Conservation (phyloP, 371 early-diverging fungal species). For the Mucor racemosus region DNA sequence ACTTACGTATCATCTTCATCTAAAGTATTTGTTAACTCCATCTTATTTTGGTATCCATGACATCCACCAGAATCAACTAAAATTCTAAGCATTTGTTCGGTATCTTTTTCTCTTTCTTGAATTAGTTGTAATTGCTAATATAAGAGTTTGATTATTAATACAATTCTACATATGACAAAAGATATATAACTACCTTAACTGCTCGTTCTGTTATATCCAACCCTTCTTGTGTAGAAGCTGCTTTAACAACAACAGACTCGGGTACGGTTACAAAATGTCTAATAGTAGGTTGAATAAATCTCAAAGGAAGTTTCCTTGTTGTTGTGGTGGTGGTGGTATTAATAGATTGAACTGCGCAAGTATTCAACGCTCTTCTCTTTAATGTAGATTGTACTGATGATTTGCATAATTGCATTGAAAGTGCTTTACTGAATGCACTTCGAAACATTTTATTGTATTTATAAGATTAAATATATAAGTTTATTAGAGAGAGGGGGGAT, state of each 20-base stretch:
- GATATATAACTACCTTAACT: conserved; percentile 35
- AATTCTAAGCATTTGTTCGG: conserved; percentile 71
- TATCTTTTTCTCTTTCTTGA: conserved; percentile 61
- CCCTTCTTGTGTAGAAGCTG: conserved; percentile 39
- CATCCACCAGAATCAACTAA: conserved; percentile 95
- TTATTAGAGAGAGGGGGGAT: too few relatives aligned
- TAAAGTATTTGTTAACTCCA: conserved; percentile 77
- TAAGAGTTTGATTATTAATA: conserved; percentile 11
- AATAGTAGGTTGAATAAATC: background rate
- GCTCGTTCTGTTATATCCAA: conserved; percentile 47
- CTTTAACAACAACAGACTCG: conserved; percentile 21
- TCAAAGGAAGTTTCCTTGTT: background rate
- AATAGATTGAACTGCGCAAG: background rate
- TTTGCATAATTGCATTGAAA: conserved; percentile 3
- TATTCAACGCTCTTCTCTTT: background rate
- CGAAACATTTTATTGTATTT: conserved; percentile 11
- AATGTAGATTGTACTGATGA: background rate
- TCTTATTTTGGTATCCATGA: conserved; percentile 93
- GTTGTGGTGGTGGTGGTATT: background rate
- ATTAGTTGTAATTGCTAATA: conserved; percentile 71
- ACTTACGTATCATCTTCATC: conserved; percentile 79
- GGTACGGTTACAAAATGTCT: conserved; percentile 17
- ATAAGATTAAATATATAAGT: too few relatives aligned
- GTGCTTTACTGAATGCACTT: conserved; percentile 12
- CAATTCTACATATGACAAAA: background rate